Base-by-base conservation (phyloP, 2,329 filamentous ascomycete genomes). In the Fusarium sp. region DNA sequence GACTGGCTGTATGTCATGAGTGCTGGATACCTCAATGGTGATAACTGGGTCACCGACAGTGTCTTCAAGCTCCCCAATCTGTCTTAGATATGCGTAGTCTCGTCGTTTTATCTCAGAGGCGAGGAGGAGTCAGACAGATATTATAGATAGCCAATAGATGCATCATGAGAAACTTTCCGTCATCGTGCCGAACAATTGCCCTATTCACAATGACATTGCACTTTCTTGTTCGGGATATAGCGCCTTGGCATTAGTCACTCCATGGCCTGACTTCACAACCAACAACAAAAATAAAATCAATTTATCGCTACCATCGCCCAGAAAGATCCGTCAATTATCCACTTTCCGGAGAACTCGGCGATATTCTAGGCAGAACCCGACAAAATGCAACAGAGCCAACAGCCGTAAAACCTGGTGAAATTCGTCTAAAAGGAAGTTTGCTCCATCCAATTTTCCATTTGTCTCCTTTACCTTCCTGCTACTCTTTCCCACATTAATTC, bases 11-110 rank as follows among this genome's bases (percentile, higher is more conserved):
- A 65, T 18, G 58, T 65, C 0, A 65, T 65, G 27, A 65, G 63
- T 5, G 63, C 63, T 23, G 63, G 63, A 5, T 65, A 62, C 4
- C 42, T 65, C 7, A 21, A 27, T 5, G 41, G 41, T 2, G 60
- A 65, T 39, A 65, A 65, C 12, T 62, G 48, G 57, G 63, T 65
- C 7, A 65, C 63, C 3, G 48, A 65, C 4, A 65, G 63, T n/a
- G 63, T 65, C 38, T 65, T 65, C 12, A 62, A 65, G 37, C 63
- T 65, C 0, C 63, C 63, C 9, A 65, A 65, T 21, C 21, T 65
- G 10, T 44, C 49, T n/a, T 52, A 35, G 12, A 15, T 25, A 4
- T 14, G 7, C 11, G 23, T 3, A n/a, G 3, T 9, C 7, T 7
- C 12, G 16, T 14, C 23, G 2, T 8, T 18, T 3, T 10, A 9